Percentiles rank a stretch among this genome's conserved stretches.
Conservation (phyloP, 2,329 filamentous ascomycete genomes). For the Diaporthe velutina region DNA sequence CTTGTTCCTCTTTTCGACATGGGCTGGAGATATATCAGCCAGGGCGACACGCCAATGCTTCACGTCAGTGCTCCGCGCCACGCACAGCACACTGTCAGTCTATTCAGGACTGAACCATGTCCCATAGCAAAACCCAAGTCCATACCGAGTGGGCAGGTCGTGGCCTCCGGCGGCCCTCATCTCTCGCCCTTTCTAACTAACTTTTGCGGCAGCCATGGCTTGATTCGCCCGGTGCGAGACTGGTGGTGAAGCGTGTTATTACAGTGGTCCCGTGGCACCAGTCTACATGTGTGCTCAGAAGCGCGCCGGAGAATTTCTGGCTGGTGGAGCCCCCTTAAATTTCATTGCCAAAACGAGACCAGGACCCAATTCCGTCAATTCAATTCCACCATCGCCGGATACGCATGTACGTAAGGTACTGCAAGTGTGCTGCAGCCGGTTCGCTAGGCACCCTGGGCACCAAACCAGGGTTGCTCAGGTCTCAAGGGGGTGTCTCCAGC, state of each 20-base stretch:
- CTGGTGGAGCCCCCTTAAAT: conserved; percentile 34
- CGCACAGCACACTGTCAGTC: background rate
- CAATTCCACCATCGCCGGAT: conserved; percentile 1
- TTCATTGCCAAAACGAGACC: conserved; percentile 30
- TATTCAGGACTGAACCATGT: background rate
- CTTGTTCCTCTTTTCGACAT: background rate
- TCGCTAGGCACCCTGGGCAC: background rate
- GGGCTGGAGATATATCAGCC: conserved; percentile 13
- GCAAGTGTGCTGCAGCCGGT: background rate
- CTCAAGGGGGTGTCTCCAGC: conserved; percentile 10
- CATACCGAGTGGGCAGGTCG: conserved; percentile 11
- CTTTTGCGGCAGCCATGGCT: conserved; percentile 20
- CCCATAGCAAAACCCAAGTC: background rate
- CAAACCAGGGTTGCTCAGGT: conserved; percentile 13
- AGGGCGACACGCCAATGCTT: conserved; percentile 19
- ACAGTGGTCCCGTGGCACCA: conserved; percentile 13
- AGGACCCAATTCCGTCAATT: conserved; percentile 1
- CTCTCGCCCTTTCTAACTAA: conserved; percentile 8
- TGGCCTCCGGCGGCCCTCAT: background rate
- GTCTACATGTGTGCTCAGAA: background rate
- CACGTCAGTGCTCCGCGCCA: conserved; percentile 28
- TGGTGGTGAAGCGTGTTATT: conserved; percentile 8
- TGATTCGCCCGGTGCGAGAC: conserved; percentile 2
- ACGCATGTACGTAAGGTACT: background rate
- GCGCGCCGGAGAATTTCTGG: conserved; percentile 27